Evolutionary conservation across 1,284 basidiomycete species (phyloP).

Genomic region (Fomes fomentarius): DNA sequence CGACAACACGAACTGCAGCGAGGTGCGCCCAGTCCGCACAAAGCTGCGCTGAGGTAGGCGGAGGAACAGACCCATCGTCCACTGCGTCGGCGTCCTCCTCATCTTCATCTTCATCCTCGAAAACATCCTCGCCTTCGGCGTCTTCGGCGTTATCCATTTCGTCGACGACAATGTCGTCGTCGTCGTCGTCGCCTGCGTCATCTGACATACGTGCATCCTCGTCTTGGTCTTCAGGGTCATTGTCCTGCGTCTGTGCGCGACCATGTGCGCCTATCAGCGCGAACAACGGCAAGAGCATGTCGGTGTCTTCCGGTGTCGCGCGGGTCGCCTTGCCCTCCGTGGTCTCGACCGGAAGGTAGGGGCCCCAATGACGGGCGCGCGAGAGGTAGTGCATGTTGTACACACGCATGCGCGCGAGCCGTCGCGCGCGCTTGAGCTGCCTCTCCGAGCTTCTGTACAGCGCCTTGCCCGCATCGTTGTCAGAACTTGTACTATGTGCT

Average conservation of each 20-base stretch:
- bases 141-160: conserved; percentile 4
- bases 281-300: conserved; percentile 17
- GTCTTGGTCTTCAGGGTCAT: not conserved
- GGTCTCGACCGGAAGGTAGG: conserved; percentile 38
- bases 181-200: conserved; percentile 3
- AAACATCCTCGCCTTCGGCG: not conserved
- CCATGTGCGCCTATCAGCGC: conserved; percentile 8
- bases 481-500: not conserved
- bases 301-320: conserved; percentile 10
- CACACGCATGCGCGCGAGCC: conserved; percentile 44
- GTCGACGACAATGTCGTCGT: not conserved
- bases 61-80: not conserved
- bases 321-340: not conserved
- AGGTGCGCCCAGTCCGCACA: conserved; percentile 34
- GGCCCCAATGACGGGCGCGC: conserved; percentile 47
- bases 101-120: not conserved
- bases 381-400: conserved; percentile 52
- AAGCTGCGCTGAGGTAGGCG: conserved; percentile 23
- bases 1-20: conserved; percentile 30
- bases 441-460: conserved; percentile 19
- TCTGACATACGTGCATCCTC: not conserved
- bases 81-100: not conserved
- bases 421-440: conserved; percentile 37
- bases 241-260: not conserved
- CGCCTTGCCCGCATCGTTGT: not conserved